Evolutionary conservation across 495 filamentous ascomycete species (phyloP).

Genomic region (Podospora bellae-mahoneyi): DNA sequence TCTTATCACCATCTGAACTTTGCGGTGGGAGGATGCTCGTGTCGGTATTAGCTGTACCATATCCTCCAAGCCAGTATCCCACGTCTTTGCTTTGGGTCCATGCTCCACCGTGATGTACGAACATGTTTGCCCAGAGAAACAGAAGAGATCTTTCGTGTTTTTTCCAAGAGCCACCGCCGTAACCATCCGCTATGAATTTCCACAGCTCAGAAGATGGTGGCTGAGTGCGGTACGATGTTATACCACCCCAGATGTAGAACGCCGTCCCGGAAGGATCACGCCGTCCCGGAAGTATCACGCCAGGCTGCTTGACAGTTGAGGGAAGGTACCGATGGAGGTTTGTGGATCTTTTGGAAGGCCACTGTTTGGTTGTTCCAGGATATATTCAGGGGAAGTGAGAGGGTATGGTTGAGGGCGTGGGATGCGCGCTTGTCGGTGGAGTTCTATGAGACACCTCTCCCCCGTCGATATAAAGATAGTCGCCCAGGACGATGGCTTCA

Average conservation of each 20-base stretch:
- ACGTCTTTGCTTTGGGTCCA: constrained; percentile 3
- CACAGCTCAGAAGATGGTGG: constrained; percentile 30
- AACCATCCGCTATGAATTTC: constrained; percentile 30
- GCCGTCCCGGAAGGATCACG: constrained; percentile 23
- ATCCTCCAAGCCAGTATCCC: constrained; percentile 34
- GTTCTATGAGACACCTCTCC: too few relatives aligned
- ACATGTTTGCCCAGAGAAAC: constrained; percentile 19
- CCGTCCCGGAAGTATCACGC: constrained; percentile 28
- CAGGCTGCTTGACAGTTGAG: constrained; percentile 33
- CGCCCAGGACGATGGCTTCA: too few relatives aligned
- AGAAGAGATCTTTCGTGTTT: constrained; percentile 21
- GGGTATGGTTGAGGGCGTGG: constrained; percentile 22
- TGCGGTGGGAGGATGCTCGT: constrained; percentile 13
- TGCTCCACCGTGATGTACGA: background rate
- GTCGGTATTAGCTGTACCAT: constrained; percentile 22
- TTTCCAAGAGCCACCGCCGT: constrained; percentile 34
- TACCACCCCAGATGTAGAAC: constrained; percentile 37
- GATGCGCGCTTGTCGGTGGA: too few relatives aligned
- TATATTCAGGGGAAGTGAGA: constrained; percentile 33
- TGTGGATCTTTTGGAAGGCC: constrained; percentile 21
- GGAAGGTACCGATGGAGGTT: constrained; percentile 27
- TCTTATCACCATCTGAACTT: constrained; percentile 4
- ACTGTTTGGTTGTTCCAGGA: constrained; percentile 30
- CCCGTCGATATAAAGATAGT: too few relatives aligned
- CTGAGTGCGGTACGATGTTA: constrained; percentile 16